These are phyloP conservation scores for Fusarium avenaceum DNA, from an alignment of 2,329 filamentous ascomycete species.

Conservation along the genomic window DNA sequence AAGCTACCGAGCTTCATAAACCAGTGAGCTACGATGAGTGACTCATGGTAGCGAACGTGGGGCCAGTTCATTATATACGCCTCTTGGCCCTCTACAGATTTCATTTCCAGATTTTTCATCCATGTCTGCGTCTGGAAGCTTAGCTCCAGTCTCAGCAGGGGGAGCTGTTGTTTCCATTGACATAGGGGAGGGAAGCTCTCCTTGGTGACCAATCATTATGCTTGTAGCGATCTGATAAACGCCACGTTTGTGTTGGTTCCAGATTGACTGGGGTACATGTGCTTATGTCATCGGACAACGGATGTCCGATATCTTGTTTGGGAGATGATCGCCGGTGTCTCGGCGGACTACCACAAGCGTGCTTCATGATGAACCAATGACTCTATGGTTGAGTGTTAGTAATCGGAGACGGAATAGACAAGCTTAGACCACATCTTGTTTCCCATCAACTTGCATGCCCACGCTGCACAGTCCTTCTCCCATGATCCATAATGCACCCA, in stretches of 20 bases:
- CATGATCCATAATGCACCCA: not conserved
- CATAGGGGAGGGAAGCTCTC: not conserved
- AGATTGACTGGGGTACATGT: constrained; percentile 9
- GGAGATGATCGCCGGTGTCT: not conserved
- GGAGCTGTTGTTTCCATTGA: constrained; percentile 15
- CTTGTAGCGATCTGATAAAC: constrained; percentile 16
- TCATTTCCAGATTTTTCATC: not conserved
- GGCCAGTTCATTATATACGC: constrained; percentile 25
- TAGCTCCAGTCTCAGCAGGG: constrained; percentile 21
- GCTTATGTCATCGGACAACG: constrained; percentile 23
- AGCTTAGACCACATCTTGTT: constrained; percentile 18
- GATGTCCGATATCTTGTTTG: not conserved
- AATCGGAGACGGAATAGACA: constrained; percentile 18
- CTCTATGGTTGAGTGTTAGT: not conserved
- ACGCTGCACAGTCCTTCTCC: too few species aligned
- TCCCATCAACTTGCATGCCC: constrained; percentile 2
- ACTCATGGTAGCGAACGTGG: constrained; percentile 31
- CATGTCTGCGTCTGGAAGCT: constrained; percentile 5
- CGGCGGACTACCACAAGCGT: not conserved
- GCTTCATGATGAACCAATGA: not conserved
- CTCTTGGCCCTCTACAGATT: not conserved
- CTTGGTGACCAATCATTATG: constrained; percentile 4
- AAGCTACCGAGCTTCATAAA: constrained; percentile 18
- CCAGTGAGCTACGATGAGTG: constrained; percentile 33
- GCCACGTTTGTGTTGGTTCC: not conserved